Base-by-base conservation (phyloP, 1,139 yeast species). In the Protomyces gravidus region DNA sequence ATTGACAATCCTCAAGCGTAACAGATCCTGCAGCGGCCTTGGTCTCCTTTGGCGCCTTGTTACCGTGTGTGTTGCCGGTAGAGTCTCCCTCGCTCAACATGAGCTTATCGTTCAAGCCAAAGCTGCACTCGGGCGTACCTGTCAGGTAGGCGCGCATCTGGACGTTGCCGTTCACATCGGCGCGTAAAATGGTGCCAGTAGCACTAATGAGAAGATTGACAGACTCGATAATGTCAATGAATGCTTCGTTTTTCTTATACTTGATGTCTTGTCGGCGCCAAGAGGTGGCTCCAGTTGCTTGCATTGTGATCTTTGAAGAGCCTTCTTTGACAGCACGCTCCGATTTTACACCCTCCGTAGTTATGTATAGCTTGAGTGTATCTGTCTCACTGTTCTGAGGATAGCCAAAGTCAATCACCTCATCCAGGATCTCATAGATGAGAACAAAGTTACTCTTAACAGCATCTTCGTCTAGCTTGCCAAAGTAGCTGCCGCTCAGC, bases 231-330 rank as follows among this genome's bases (percentile, higher is more conserved):
- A 90, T 87, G 66, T 86, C 86, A 61, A 90, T 75, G 67, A 80
- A 85, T 19, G 89, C 83, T 71, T 89, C 95, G 71, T 90, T 89
- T 65, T 88, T 82, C 62, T 94, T 79, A 70, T 89, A 86, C 69
- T 84, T 86, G 68, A 89, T 80, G 13, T 86, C 92, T 6, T 76
- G 70, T 17, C 80, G 73, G 62, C 96, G 77, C 96, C 96, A 89
- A 1, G 92, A 76, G 1, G 78, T 72, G 13, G 77, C 75, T 4
- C 75, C 73, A 1, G 77, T 72, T 5, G 76, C 75, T 51, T 74
- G 76, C 67, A 68, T 69, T 13, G 77, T 73, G 62, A 73, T 72
- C 47, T 71, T 70, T 42, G 73, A 67, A 11, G 73, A 65, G 50
- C 66, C 64, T 48, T 63, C 65, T 40, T 51, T 45, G 36, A 52